Percentiles rank a stretch among this genome's conserved stretches.
These are phyloP conservation scores for Fagopyrum homotropicum DNA, from an alignment of 148 eudicot genomes.

Conservation along the genomic window DNA sequence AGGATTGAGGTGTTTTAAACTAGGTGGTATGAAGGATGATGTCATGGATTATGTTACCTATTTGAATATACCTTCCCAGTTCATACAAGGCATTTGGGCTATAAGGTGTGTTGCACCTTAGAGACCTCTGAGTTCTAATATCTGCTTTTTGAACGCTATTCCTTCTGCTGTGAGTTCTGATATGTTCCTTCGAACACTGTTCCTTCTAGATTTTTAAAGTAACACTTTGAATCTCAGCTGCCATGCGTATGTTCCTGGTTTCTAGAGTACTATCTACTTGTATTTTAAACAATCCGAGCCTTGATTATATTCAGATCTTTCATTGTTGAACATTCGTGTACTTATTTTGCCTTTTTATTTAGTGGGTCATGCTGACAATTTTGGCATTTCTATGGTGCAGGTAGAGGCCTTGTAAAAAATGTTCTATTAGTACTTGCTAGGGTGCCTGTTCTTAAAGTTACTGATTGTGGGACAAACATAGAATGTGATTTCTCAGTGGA, in stretches of 20 bases:
- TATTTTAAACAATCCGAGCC: background rate
- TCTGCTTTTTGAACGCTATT: background rate
- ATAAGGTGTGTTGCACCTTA: background rate
- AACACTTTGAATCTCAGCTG: background rate
- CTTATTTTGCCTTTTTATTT: background rate
- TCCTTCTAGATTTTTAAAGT: background rate
- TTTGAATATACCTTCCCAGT: background rate
- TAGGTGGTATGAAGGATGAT: background rate
- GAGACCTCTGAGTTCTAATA: background rate
- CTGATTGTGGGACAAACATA: conserved; percentile 73
- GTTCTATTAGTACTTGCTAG: conserved; percentile 65
- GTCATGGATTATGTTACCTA: background rate
- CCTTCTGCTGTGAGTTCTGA: background rate
- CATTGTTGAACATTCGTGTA: background rate
- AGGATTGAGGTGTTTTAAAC: background rate
- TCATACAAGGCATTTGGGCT: background rate
- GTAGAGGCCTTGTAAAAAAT: conserved; percentile 44
- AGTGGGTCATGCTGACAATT: conserved; percentile 12
- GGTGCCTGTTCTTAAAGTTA: conserved; percentile 84
- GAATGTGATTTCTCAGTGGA: conserved; percentile 95
- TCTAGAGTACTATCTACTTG: background rate
- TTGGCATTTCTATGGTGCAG: conserved; percentile 28
- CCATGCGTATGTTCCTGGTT: background rate
- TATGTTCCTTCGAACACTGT: background rate
- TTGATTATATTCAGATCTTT: background rate